Evolutionary conservation across 2,329 filamentous ascomycete genomes (phyloP), one percentile per base, ranked within the genome.

Genomic region (Ramularia endophylla): DNA sequence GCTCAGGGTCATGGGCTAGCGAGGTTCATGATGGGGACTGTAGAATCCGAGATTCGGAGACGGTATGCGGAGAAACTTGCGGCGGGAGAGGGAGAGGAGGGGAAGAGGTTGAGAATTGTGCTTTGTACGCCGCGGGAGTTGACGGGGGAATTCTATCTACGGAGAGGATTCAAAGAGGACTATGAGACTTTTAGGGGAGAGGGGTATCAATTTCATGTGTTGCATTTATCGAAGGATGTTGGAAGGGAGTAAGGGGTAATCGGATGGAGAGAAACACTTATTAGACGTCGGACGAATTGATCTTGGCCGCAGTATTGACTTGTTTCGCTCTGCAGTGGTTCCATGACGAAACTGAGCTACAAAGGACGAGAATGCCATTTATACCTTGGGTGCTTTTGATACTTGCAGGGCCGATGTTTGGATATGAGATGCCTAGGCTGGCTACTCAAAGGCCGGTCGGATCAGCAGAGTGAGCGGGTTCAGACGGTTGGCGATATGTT

Each of bases 141-240:
- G 20, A 49, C 27, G 5, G 39, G 33, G 4, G 29, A 35, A 1
- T 51, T 49, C 19, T 51, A 51, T 32, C 27, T 39, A 4, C 41
- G 39, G 5, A 40, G 35, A 36, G 49, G 49, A 3, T 52, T 43
- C 27, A 27, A 30, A 11, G 20, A 41, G 35, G 46, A 50, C 29
- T 47, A 50, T 15, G 36, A 50, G 20, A 37, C 28, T 15, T 34
- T 33, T 30, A 36, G 44, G 28, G 46, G 46, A 15, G 46, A 52
- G 15, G 44, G 41, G 4, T 47, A 27, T 27, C 39, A 44, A 12
- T 47, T 49, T 16, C 47, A 44, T 16, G 47, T 52, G 28, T 30
- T 34, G 1, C 44, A 45, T 31, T 38, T 49, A 31, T 44, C 44
- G 19, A 51, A 42, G 20, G 22, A 15, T 5, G 16, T 38, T 22